Evolutionary conservation across 371 early-diverging fungal species (phyloP).

Genomic region (Neoconidiobolus thromboides): DNA sequence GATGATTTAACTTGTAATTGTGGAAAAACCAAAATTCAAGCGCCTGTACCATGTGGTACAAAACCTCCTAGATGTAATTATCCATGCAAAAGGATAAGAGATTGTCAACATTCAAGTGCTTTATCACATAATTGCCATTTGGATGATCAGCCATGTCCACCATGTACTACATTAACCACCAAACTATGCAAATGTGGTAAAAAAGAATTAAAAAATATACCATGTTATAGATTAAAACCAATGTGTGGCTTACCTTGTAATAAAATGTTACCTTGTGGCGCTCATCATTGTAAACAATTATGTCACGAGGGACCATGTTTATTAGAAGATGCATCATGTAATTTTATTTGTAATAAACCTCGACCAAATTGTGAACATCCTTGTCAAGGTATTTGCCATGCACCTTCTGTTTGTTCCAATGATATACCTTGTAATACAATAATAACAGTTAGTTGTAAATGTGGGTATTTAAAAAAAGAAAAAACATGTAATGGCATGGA

Average conservation of each 20-base stretch:
- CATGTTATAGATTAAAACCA: conserved; percentile 45
- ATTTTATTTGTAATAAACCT: conserved; percentile 33
- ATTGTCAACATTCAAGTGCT: conserved; percentile 52
- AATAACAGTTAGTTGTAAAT: conserved; percentile 39
- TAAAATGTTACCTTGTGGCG: conserved; percentile 36
- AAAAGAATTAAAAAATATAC: conserved; percentile 38
- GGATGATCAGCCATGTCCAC: conserved; percentile 49
- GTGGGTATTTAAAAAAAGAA: conserved; percentile 23
- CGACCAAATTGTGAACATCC: conserved; percentile 48
- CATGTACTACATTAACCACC: conserved; percentile 40
- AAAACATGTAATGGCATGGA: conserved; percentile 25
- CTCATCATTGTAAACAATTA: conserved; percentile 43
- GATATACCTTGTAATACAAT: conserved; percentile 25
- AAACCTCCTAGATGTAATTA: conserved; percentile 39
- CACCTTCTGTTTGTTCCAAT: conserved; percentile 36
- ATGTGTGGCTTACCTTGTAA: conserved; percentile 49
- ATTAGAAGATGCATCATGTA: conserved; percentile 21
- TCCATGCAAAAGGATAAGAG: conserved; percentile 35
- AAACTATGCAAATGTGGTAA: conserved; percentile 53
- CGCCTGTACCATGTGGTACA: conserved; percentile 58
- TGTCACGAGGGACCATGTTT: conserved; percentile 55
- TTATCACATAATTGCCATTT: conserved; percentile 55
- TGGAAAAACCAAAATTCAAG: conserved; percentile 43
- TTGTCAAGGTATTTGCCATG: conserved; percentile 43
- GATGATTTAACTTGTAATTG: conserved; percentile 53